Conservation (phyloP, 2,329 filamentous ascomycete species). For the Xylariaceae sp. region DNA sequence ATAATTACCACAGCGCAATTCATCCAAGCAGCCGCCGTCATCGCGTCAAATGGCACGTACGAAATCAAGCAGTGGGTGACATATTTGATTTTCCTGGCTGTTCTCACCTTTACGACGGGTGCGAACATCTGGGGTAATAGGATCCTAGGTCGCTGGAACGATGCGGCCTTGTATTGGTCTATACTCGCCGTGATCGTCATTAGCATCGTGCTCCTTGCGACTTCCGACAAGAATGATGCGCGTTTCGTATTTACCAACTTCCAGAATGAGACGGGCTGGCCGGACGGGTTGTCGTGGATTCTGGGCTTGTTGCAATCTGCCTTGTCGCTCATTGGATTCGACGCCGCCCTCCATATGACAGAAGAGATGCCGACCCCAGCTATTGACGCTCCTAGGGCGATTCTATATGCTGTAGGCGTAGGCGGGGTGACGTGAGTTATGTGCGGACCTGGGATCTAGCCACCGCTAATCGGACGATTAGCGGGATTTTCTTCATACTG, state of each 20-base stretch:
- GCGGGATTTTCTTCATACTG: constrained; percentile 47
- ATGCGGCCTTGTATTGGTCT: constrained; percentile 52
- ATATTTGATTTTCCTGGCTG: constrained; percentile 51
- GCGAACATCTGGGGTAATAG: constrained; percentile 52
- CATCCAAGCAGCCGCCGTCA: constrained; percentile 50
- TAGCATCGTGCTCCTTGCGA: constrained; percentile 51
- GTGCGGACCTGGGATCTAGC: background rate
- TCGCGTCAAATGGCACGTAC: constrained; percentile 48
- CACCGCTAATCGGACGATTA: constrained; percentile 27
- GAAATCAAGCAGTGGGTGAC: constrained; percentile 48
- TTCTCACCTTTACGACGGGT: constrained; percentile 46
- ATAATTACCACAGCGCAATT: constrained; percentile 46
- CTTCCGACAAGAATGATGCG: constrained; percentile 49
- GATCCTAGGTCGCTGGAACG: constrained; percentile 51
- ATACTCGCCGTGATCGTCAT: constrained; percentile 51
- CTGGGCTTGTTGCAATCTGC: constrained; percentile 52
- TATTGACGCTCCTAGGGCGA: constrained; percentile 50
- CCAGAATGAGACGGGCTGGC: constrained; percentile 54
- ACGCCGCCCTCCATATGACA: constrained; percentile 53
- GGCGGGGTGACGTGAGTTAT: constrained; percentile 50
- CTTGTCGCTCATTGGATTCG: constrained; percentile 50
- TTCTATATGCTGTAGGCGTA: constrained; percentile 51
- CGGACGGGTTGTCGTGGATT: constrained; percentile 55
- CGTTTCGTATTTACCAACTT: constrained; percentile 53
- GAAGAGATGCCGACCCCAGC: constrained; percentile 54